Evolutionary conservation across 2,329 filamentous ascomycete species (phyloP).

Genomic region (Penicillium occitanis): DNA sequence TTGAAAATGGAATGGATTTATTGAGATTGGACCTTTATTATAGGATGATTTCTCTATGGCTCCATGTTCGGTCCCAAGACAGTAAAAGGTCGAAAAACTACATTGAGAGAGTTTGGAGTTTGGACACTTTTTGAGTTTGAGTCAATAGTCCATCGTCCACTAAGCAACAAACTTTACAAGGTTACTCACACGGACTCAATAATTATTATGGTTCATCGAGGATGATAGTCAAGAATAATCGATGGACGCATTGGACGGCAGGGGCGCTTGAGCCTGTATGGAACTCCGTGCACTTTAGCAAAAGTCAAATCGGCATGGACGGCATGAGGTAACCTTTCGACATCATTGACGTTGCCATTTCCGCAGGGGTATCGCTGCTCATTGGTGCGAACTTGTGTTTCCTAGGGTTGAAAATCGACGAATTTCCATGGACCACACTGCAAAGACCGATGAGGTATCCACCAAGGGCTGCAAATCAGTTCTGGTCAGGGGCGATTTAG

Average conservation of each 20-base stretch:
- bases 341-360: neutral
- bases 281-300: neutral
- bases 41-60: neutral
- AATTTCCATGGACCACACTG: neutral
- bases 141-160: neutral
- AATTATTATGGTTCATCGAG: neutral
- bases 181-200: neutral
- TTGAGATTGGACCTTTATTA: neutral
- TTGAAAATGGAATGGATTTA: neutral
- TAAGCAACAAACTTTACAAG: neutral
- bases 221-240: neutral
- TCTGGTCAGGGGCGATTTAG: neutral
- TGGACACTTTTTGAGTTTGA: neutral
- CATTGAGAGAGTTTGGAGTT: neutral
- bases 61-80: neutral
- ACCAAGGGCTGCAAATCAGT: neutral
- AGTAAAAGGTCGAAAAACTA: constrained; percentile 3
- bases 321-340: neutral
- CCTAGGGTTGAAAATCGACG: neutral
- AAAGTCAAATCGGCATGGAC: neutral
- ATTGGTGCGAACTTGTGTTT: neutral
- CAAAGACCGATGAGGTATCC: neutral
- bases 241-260: neutral
- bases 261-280: neutral
- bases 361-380: neutral